A percentile compares a stretch with the other conserved stretches of the same genome.
phyloP scores from a whole-genome alignment of 1,284 basidiomycete species.

The Cryptococcus hybrid region DNA sequence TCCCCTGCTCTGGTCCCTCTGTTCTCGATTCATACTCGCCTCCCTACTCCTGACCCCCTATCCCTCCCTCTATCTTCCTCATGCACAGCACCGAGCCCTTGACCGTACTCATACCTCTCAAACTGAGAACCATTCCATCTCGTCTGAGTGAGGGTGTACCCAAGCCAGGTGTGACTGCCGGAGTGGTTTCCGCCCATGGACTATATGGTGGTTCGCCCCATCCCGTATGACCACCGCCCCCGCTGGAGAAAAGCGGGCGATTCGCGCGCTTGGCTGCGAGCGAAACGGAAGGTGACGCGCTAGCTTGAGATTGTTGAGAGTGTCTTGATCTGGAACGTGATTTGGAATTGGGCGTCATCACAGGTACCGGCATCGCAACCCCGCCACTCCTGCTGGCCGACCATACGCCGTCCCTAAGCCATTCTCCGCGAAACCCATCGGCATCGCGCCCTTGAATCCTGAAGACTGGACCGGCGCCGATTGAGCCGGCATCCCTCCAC shows the following conservation, averaged over 20 bases:
- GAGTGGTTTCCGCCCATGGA: neutral
- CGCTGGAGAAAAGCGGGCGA: neutral
- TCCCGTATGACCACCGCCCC: conserved; percentile 1
- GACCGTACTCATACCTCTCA: conserved; percentile 13
- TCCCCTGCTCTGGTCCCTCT: neutral
- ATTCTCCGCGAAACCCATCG: neutral
- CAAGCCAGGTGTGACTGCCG: neutral
- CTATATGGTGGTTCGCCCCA: neutral
- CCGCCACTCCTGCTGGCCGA: neutral
- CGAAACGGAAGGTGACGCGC: conserved; percentile 9
- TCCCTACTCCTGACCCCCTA: neutral
- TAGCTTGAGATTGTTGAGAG: conserved; percentile 3
- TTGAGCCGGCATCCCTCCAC: neutral
- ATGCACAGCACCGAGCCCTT: conserved; percentile 14
- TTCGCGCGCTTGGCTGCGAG: conserved; percentile 7
- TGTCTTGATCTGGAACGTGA: conserved; percentile 3
- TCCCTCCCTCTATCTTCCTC: conserved; percentile 7
- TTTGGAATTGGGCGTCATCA: conserved; percentile 1
- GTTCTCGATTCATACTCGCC: neutral
- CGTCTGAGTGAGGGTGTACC: neutral
- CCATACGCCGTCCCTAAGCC: neutral
- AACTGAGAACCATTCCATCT: neutral
- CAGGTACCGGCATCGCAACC: neutral
- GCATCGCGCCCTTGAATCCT: neutral
- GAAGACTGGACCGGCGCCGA: neutral